A percentile compares a stretch with the other conserved stretches of the same genome.
Conservation (phyloP, 2,329 filamentous ascomycete species). For the Cyphellophora attinorum region DNA sequence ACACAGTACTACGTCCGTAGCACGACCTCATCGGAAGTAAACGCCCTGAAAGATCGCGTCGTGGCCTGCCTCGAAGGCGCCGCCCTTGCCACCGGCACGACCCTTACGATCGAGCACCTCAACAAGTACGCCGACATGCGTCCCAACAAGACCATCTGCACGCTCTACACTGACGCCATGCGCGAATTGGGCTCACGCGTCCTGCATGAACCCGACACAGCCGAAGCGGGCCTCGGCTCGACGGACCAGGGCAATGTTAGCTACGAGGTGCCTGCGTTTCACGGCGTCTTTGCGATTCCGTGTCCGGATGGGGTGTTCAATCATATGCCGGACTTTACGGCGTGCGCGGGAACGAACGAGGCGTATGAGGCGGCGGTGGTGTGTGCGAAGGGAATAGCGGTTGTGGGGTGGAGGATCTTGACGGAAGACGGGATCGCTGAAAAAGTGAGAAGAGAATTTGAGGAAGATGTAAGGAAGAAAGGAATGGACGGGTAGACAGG, state of each 20-base stretch:
- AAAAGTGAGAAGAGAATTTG: no score
- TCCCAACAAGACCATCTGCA: slow-evolving; percentile 36
- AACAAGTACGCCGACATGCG: slow-evolving; percentile 37
- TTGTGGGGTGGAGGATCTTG: slow-evolving; percentile 23
- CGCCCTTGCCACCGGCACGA: slow-evolving; percentile 26
- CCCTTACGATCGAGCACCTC: slow-evolving; percentile 12
- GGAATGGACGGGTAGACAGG: no score
- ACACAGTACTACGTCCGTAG: slow-evolving; percentile 38
- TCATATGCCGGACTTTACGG: slow-evolving; percentile 35
- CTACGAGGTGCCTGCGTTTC: slow-evolving; percentile 38
- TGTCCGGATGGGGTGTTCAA: slow-evolving; percentile 23
- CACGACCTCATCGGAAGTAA: slow-evolving; percentile 31
- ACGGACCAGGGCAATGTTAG: slow-evolving; percentile 41
- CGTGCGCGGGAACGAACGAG: slow-evolving; percentile 29
- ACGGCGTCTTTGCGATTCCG: slow-evolving; percentile 39
- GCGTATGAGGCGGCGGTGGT: slow-evolving; percentile 34
- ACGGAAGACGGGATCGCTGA: no score
- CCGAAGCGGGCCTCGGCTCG: slow-evolving; percentile 17
- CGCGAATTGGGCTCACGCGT: slow-evolving; percentile 15
- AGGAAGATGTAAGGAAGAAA: no score
- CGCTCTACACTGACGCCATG: slow-evolving; percentile 37
- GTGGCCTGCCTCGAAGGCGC: slow-evolving; percentile 27
- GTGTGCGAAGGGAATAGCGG: slow-evolving; percentile 37
- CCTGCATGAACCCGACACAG: neutral
- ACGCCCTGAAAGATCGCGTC: slow-evolving; percentile 21